Conservation (phyloP, 148 eudicot genomes). For the Rhododendron ferrugineum region DNA sequence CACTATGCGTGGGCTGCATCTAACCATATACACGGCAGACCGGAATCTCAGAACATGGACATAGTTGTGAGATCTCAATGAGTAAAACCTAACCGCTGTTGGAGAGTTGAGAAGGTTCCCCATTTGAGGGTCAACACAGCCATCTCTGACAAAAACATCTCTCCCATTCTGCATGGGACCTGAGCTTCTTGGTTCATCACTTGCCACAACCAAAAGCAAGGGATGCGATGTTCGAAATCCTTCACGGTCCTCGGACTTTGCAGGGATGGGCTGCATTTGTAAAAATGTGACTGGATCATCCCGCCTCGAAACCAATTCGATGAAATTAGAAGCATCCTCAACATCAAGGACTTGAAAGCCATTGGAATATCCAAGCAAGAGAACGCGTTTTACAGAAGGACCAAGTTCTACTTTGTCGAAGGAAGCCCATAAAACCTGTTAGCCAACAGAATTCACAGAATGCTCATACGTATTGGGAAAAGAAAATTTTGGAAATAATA, state of each 20-base stretch:
- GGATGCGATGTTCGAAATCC: conserved; percentile 70
- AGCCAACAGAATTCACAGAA: conserved; percentile 8
- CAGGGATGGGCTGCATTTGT: conserved; percentile 84
- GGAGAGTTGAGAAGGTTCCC: conserved; percentile 52
- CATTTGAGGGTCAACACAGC: conserved; percentile 45
- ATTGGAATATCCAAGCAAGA: conserved; percentile 81
- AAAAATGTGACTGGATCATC: conserved; percentile 88
- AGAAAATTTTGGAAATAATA: not conserved
- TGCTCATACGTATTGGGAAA: not conserved
- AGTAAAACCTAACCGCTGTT: conserved; percentile 91
- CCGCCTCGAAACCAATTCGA: conserved; percentile 83
- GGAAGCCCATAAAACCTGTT: conserved; percentile 93
- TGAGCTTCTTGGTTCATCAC: conserved; percentile 57
- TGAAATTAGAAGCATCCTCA: conserved; percentile 76
- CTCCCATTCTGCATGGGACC: conserved; percentile 48
- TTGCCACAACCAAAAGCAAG: conserved; percentile 83
- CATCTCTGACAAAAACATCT: conserved; percentile 47
- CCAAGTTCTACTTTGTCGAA: conserved; percentile 82
- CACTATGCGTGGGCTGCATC: conserved; percentile 86
- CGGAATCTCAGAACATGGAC: conserved; percentile 80
- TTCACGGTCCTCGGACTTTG: conserved; percentile 39
- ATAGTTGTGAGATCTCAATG: conserved; percentile 74
- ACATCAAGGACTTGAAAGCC: conserved; percentile 97
- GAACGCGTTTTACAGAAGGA: conserved; percentile 52
- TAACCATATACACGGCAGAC: conserved; percentile 71